A percentile compares a stretch with the other conserved stretches of the same genome.
phyloP scores from a whole-genome alignment of 164 flowering plant genomes.

The Aristolochia contorta region DNA sequence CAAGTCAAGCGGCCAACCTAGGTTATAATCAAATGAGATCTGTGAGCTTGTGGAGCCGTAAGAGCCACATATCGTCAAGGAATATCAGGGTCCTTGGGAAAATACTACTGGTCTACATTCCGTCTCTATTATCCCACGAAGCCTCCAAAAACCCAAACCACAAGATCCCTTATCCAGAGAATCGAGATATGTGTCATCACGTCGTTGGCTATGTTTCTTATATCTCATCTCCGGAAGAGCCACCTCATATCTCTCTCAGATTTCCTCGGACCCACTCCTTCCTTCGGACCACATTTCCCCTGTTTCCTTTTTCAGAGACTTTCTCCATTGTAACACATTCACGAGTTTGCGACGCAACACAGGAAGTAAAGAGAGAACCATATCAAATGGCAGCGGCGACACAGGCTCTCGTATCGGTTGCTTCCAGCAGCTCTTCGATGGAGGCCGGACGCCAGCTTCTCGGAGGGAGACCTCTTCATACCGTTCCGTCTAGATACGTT shows the following conservation, averaged over 20 bases:
- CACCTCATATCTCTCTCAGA: slow-evolving; percentile 5
- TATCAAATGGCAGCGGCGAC: slow-evolving; percentile 10
- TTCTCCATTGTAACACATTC: neutral
- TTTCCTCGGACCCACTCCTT: slow-evolving; percentile 4
- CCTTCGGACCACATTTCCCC: neutral
- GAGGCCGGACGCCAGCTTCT: slow-evolving; percentile 55
- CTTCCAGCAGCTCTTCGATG: slow-evolving; percentile 50
- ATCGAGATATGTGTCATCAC: slow-evolving; percentile 12
- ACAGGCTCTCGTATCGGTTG: slow-evolving; percentile 61
- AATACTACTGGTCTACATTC: no score
- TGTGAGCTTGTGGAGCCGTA: no score
- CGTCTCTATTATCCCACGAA: no score
- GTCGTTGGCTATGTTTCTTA: slow-evolving; percentile 7
- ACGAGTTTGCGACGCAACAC: neutral
- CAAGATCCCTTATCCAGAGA: slow-evolving; percentile 6
- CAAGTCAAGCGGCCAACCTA: no score
- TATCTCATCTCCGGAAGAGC: slow-evolving; percentile 5
- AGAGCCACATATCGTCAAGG: no score
- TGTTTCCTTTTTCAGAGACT: neutral
- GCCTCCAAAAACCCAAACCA: no score
- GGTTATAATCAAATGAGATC: no score
- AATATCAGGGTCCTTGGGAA: no score
- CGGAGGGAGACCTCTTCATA: slow-evolving; percentile 35
- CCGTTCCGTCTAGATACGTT: slow-evolving; percentile 8
- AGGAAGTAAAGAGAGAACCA: neutral